Conservation (phyloP, 257 asterid species). For the Avicennia marina region DNA sequence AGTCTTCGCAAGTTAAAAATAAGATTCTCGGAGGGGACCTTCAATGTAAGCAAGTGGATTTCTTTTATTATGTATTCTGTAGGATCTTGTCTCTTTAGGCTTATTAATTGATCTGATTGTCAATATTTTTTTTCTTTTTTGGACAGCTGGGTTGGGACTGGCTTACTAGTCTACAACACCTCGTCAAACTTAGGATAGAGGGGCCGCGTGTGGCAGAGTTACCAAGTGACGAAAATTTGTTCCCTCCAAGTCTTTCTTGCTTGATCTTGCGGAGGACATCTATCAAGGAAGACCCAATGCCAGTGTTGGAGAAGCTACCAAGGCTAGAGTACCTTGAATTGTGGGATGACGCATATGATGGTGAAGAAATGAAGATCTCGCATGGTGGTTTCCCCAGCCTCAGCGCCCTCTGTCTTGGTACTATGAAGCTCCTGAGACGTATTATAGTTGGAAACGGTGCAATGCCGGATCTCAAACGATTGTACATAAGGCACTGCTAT, state of each 20-base stretch:
- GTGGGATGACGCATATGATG: not conserved
- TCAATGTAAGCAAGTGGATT: not conserved
- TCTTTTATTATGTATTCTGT: not conserved
- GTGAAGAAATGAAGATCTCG: not conserved
- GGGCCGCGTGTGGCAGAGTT: not conserved
- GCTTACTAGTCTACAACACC: not conserved
- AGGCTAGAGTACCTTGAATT: slow-evolving; percentile 5
- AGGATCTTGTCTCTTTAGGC: slow-evolving; percentile 1
- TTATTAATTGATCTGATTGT: no score
- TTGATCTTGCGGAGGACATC: slow-evolving; percentile 2
- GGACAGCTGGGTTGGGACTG: not conserved
- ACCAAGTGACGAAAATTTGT: not conserved
- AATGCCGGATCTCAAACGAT: not conserved
- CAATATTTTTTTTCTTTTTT: no score
- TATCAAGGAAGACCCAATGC: slow-evolving; percentile 14
- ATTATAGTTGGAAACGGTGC: not conserved
- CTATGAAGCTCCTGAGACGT: not conserved
- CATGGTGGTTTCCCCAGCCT: slow-evolving; percentile 11
- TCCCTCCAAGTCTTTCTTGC: slow-evolving; percentile 20
- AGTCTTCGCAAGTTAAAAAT: slow-evolving; percentile 12
- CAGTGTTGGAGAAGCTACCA: slow-evolving; percentile 9
- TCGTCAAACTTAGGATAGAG: slow-evolving; percentile 12
- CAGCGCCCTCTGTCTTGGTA: not conserved
- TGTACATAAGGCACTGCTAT: not conserved
- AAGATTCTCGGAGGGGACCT: not conserved